These are phyloP conservation scores for Parathielavia appendiculata DNA, from an alignment of 495 filamentous ascomycete genomes.

Conservation along the genomic window DNA sequence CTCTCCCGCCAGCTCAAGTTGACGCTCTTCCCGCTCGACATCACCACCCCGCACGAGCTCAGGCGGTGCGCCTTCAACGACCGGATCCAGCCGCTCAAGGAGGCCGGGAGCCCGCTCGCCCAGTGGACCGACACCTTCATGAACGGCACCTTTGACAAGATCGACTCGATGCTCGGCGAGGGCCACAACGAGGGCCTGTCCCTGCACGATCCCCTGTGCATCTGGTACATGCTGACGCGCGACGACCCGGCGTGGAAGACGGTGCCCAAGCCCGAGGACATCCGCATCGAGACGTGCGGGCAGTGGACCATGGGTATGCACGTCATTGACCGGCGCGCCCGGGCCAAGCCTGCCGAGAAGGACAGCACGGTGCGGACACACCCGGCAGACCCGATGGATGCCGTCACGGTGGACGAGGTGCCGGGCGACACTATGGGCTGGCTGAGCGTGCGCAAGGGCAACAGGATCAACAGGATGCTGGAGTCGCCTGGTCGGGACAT, in stretches of 20 bases:
- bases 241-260: slow-evolving; percentile 48
- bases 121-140: slow-evolving; percentile 79
- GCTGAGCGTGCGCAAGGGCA: slow-evolving; percentile 64
- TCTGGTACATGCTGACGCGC: slow-evolving; percentile 76
- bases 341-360: slow-evolving; percentile 52
- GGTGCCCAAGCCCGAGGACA: slow-evolving; percentile 55
- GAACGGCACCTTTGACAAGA: slow-evolving; percentile 66
- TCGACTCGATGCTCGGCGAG: slow-evolving; percentile 55
- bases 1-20: slow-evolving; percentile 65
- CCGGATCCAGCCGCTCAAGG: slow-evolving; percentile 45
- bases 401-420: slow-evolving; percentile 33
- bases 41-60: slow-evolving; percentile 72
- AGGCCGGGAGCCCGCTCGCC: slow-evolving; percentile 67
- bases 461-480: slow-evolving; percentile 69
- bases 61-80: slow-evolving; percentile 54
- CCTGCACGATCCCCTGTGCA: slow-evolving; percentile 81
- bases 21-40: slow-evolving; percentile 80
- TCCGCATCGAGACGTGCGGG: slow-evolving; percentile 78
- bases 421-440: slow-evolving; percentile 65
- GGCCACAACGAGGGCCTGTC: slow-evolving; percentile 56
- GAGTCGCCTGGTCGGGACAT: slow-evolving; percentile 50
- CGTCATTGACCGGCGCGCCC: slow-evolving; percentile 66
- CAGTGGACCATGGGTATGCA: slow-evolving; percentile 96
- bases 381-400: slow-evolving; percentile 30
- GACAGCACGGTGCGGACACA: slow-evolving; percentile 42